phyloP scores from a whole-genome alignment of 345 rosid species.

The Hibiscus trionum region DNA sequence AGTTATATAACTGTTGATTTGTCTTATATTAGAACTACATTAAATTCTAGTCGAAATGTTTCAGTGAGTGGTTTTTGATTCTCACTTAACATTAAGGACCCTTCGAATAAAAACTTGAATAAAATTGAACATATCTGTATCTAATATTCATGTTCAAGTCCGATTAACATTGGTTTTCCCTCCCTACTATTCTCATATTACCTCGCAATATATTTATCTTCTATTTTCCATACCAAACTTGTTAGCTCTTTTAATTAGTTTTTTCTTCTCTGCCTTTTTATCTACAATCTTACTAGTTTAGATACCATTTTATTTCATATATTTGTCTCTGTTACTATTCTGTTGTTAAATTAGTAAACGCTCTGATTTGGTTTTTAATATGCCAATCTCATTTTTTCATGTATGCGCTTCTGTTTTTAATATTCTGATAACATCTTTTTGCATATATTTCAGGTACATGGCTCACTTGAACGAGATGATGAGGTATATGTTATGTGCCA shows the following conservation, averaged over 20 bases:
- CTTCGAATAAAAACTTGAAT: background rate
- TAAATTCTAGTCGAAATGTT: background rate
- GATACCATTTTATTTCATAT: background rate
- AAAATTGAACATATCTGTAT: background rate
- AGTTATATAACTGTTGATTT: background rate
- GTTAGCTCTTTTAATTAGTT: background rate
- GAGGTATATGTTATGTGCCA: slow-evolving; percentile 50
- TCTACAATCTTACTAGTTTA: background rate
- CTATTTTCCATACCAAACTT: background rate
- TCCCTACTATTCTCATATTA: background rate
- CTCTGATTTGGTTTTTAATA: too few relatives aligned
- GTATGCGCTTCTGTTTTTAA: background rate
- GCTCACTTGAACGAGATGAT: slow-evolving; percentile 79
- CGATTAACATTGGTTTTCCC: background rate
- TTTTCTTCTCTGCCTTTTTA: background rate
- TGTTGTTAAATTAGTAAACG: background rate
- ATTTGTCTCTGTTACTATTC: background rate
- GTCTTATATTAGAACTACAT: background rate
- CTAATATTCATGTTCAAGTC: background rate
- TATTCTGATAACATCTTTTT: slow-evolving; percentile 12
- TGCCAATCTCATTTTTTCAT: too few relatives aligned
- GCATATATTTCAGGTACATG: slow-evolving; percentile 51
- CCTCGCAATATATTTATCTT: background rate
- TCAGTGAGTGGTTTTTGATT: background rate
- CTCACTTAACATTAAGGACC: background rate